Conservation (phyloP, 441 rosid species). For the Pelargonium fulgidum region DNA sequence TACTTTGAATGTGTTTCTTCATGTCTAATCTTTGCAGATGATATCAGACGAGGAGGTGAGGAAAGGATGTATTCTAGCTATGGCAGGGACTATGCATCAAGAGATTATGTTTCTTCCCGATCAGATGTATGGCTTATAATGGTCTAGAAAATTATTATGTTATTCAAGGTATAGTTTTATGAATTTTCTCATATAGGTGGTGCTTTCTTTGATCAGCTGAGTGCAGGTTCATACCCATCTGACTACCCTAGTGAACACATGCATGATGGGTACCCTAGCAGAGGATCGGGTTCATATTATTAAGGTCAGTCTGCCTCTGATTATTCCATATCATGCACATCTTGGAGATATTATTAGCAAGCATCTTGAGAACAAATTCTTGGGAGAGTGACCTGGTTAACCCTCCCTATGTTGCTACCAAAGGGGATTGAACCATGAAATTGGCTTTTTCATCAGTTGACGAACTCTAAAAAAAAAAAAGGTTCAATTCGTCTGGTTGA, state of each 20-base stretch:
- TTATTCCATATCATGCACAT: background rate
- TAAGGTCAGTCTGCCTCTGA: background rate
- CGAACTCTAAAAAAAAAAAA: background rate
- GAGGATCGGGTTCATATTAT: slow-evolving; percentile 3
- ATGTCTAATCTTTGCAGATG: background rate
- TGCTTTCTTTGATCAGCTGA: background rate
- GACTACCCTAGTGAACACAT: slow-evolving; percentile 2
- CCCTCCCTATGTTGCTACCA: background rate
- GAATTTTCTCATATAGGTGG: background rate
- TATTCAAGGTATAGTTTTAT: background rate
- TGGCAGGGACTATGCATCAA: background rate
- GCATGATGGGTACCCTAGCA: background rate
- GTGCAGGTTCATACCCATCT: slow-evolving; percentile 3
- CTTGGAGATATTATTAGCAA: background rate
- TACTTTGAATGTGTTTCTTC: background rate
- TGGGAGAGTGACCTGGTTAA: slow-evolving; percentile 1
- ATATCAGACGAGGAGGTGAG: background rate
- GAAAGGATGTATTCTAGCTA: slow-evolving; percentile 7
- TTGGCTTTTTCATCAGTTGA: background rate
- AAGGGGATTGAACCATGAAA: background rate
- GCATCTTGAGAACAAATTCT: background rate
- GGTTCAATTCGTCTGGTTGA: background rate
- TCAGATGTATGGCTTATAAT: background rate
- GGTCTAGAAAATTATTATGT: background rate
- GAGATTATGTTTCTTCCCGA: background rate